phyloP scores from a whole-genome alignment of 768 basidiomycete species.

The Amanita jacksonii region DNA sequence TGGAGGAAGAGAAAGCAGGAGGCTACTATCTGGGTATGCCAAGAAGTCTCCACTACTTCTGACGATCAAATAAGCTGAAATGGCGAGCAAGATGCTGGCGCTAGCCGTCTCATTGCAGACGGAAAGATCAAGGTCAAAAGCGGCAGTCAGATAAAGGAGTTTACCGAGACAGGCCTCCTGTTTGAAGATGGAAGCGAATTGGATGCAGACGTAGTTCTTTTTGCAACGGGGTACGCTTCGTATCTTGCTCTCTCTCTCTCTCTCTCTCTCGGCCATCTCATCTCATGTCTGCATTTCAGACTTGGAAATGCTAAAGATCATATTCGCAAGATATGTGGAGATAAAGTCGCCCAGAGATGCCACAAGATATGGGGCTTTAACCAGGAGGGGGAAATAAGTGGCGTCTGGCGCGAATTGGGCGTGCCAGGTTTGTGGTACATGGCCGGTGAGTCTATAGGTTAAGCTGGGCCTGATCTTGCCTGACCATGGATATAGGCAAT shows the following conservation, averaged over 20 bases:
- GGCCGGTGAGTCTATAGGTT: constrained; percentile 32
- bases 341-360: constrained; percentile 31
- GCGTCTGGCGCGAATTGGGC: constrained; percentile 40
- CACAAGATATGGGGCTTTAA: constrained; percentile 53
- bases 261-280: no score
- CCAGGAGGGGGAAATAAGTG: constrained; percentile 48
- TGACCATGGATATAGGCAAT: neutral
- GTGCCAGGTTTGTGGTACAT: constrained; percentile 46
- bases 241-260: no score
- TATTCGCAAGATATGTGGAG: constrained; percentile 32
- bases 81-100: constrained; percentile 37
- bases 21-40: constrained; percentile 29
- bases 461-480: neutral
- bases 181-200: constrained; percentile 38
- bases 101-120: constrained; percentile 45
- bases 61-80: neutral
- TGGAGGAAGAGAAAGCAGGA: constrained; percentile 23
- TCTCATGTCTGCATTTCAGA: constrained; percentile 16
- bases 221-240: constrained; percentile 38
- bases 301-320: constrained; percentile 31
- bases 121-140: constrained; percentile 63
- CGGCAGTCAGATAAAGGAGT: constrained; percentile 33
- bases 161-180: constrained; percentile 29
- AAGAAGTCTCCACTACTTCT: neutral
- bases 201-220: constrained; percentile 39